Percentiles rank a stretch among this genome's conserved stretches.
Conservation (phyloP, 305 asterid species). For the Solanum chacoense region DNA sequence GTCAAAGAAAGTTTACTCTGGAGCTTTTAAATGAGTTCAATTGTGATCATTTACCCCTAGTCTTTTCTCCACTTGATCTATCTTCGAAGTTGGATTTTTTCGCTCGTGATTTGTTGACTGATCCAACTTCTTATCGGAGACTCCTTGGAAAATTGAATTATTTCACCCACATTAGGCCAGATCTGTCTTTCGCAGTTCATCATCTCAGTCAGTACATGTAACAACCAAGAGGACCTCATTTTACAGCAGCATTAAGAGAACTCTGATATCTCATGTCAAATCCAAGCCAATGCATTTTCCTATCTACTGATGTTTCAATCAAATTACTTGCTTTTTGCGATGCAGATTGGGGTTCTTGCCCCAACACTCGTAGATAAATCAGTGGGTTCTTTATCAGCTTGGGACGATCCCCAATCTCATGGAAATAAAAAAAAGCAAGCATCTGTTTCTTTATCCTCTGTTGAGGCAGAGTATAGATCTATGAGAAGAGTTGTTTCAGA, state of each 20-base stretch:
- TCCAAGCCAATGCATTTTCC: not conserved
- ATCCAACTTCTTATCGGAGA: not conserved
- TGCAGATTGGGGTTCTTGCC: not conserved
- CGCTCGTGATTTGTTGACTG: not conserved
- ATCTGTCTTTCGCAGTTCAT: not conserved
- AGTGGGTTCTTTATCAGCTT: not conserved
- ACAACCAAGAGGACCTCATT: not conserved
- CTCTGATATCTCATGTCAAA: not conserved
- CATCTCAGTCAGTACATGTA: not conserved
- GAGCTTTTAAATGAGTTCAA: not conserved
- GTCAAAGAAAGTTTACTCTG: not conserved
- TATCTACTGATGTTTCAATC: not conserved
- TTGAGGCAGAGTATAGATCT: not conserved
- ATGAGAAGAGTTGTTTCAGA: not conserved
- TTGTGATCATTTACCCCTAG: not conserved
- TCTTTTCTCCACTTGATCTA: not conserved
- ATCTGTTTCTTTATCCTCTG: not conserved
- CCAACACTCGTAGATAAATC: not conserved
- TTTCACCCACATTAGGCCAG: not conserved
- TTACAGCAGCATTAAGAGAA: not conserved
- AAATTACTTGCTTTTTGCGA: not conserved
- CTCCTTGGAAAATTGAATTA: not conserved
- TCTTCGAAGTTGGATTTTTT: not conserved
- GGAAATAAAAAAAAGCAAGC: not conserved
- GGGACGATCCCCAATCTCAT: not conserved